These are phyloP conservation scores for Cardamine chenopodiifolia DNA, from an alignment of 345 rosid genomes.

Conservation along the genomic window DNA sequence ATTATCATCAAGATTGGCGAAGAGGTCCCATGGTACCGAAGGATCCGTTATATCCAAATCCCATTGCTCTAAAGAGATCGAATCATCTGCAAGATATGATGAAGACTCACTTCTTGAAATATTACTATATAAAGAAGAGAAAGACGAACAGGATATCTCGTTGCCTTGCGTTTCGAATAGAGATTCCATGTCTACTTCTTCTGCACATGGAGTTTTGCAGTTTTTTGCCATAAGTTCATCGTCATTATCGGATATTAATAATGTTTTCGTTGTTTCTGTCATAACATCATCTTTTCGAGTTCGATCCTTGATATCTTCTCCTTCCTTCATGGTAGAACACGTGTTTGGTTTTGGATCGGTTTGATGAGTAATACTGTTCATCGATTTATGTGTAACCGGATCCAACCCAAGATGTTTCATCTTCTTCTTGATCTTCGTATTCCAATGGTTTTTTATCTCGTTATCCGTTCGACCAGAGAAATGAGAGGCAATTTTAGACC, in stretches of 20 bases:
- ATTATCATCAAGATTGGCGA: constrained; percentile 51
- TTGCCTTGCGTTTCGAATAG: constrained; percentile 43
- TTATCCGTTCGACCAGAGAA: constrained; percentile 93
- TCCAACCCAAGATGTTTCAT: constrained; percentile 67
- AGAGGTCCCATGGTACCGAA: constrained; percentile 63
- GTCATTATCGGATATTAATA: constrained; percentile 13
- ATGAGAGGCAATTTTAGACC: constrained; percentile 94
- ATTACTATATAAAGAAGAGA: constrained; percentile 36
- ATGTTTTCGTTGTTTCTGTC: constrained; percentile 10
- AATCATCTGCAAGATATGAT: constrained; percentile 44
- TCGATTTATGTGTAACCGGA: constrained; percentile 64
- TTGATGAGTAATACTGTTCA: constrained; percentile 23
- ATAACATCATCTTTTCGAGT: constrained; percentile 34
- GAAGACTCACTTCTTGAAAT: constrained; percentile 40
- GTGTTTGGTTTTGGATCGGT: constrained; percentile 23
- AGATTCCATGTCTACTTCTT: constrained; percentile 46
- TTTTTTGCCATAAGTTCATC: constrained; percentile 37
- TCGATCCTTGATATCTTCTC: constrained; percentile 36
- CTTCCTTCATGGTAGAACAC: constrained; percentile 24
- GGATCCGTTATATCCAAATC: constrained; percentile 59
- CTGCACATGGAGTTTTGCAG: constrained; percentile 46
- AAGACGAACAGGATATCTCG: constrained; percentile 46
- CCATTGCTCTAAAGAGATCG: constrained; percentile 49
- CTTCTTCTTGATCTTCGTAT: constrained; percentile 82
- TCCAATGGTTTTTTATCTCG: constrained; percentile 96